These are phyloP conservation scores for Zea mays DNA, from an alignment of 176 grass and related monocot genomes.

Conservation along the genomic window Zm-B73-REFERENCE-NAM-5.0 NC_050104.1:8908001-8908500, in stretches of 20 bases:
- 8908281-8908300: neutral
- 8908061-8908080: constrained; percentile 1
- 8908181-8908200: neutral
- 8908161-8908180: neutral
- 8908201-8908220: neutral
- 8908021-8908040: constrained; percentile 43
- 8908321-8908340: neutral
- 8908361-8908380: neutral
- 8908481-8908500: neutral
- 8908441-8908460: neutral
- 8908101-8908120: constrained; percentile 26
- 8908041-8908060: constrained; percentile 16
- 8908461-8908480: neutral
- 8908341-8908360: neutral
- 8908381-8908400: neutral
- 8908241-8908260: neutral
- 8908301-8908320: neutral
- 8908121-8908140: neutral
- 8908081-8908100: constrained; percentile 27
- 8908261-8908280: neutral
- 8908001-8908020: constrained; percentile 42
- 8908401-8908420: neutral
- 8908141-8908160: constrained; percentile 6
- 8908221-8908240: neutral
- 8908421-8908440: neutral